These are phyloP conservation scores for Sonneratia caseolaris DNA, from an alignment of 345 rosid species.

Conservation along the genomic window DNA sequence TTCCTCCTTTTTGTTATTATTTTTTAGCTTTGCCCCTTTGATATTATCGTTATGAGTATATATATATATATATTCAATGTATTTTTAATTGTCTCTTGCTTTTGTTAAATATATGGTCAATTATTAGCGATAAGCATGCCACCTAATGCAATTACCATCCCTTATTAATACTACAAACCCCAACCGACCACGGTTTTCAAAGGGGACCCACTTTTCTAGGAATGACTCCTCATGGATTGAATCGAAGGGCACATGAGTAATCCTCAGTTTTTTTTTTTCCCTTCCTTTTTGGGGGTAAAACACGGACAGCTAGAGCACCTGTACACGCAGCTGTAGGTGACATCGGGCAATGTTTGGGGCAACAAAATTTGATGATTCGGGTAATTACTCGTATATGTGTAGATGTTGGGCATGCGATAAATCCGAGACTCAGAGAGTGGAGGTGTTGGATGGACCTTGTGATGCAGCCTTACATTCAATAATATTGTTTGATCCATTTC, in stretches of 20 bases:
- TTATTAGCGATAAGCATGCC: slow-evolving; percentile 1
- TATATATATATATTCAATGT: slow-evolving; percentile 13
- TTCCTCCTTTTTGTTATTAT: neutral
- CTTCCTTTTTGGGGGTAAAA: neutral
- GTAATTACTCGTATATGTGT: no score
- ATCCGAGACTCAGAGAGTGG: no score
- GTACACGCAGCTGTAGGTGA: neutral
- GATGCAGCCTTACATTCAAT: no score
- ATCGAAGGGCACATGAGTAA: neutral
- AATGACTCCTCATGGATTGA: neutral
- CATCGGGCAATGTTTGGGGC: neutral
- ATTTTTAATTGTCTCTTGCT: slow-evolving; percentile 19
- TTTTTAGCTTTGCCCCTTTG: slow-evolving; percentile 5
- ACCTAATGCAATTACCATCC: slow-evolving; percentile 6
- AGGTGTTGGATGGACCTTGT: no score
- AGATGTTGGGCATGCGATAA: no score
- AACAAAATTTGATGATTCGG: no score
- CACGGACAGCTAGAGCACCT: neutral
- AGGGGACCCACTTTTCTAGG: neutral
- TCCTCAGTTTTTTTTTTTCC: neutral
- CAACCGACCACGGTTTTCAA: neutral
- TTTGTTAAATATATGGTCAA: neutral
- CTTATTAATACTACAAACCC: neutral
- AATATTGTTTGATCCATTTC: no score
- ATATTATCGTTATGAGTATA: slow-evolving; percentile 1